These are phyloP conservation scores for Alternaria angustiovoidea DNA, from an alignment of 2,329 filamentous ascomycete species.

Conservation along the genomic window DNA sequence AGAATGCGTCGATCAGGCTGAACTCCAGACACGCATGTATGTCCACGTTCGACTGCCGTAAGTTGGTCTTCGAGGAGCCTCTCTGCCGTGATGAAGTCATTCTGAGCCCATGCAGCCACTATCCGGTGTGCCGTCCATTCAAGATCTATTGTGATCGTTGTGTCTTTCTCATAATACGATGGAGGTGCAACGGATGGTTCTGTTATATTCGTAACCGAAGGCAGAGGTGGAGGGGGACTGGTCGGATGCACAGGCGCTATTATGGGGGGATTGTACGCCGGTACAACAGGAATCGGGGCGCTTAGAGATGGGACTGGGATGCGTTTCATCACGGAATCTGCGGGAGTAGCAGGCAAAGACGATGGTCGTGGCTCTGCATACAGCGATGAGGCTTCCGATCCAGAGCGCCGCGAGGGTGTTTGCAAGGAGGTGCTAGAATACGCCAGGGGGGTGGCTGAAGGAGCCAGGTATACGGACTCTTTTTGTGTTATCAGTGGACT, in stretches of 20 bases:
- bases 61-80: slow-evolving; percentile 36
- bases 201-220: background rate
- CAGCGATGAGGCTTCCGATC: slow-evolving; percentile 5
- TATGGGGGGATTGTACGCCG: background rate
- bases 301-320: background rate
- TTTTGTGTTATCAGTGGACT: background rate
- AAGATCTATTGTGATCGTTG: slow-evolving; percentile 20
- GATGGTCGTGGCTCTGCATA: slow-evolving; percentile 1
- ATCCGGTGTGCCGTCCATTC: slow-evolving; percentile 32
- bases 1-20: slow-evolving; percentile 41
- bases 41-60: slow-evolving; percentile 36
- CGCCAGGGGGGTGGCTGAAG: background rate
- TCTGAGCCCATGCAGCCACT: slow-evolving; percentile 29
- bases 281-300: background rate
- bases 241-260: background rate
- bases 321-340: background rate
- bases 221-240: background rate
- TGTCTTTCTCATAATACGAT: slow-evolving; percentile 16
- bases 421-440: slow-evolving; percentile 1
- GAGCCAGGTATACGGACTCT: slow-evolving; percentile 1
- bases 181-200: slow-evolving; percentile 1
- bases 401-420: background rate
- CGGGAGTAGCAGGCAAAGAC: background rate
- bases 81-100: slow-evolving; percentile 30
- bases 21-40: slow-evolving; percentile 23